Base-by-base conservation (phyloP, 305 asterid species). In the Fraxinus greggii region DNA sequence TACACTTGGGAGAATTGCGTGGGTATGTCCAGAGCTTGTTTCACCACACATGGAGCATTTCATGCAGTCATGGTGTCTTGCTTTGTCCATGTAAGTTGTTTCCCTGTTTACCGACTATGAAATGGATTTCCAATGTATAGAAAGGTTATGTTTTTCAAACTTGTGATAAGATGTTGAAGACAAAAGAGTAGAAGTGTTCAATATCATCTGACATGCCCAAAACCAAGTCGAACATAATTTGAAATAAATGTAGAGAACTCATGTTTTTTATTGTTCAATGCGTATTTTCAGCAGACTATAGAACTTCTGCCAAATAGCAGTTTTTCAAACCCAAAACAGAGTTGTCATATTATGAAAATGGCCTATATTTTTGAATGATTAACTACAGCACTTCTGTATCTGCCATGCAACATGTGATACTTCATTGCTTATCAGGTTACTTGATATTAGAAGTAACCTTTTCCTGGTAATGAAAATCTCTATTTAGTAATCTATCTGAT, bases 21-120 rank as follows among this genome's bases (percentile, higher is more conserved):
- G 96, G 98, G 98, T 92, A 77, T 95, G 97, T 82, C 98, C 99
- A 7, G 98, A 97, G 87, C 90, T 95, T 78, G 99, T 97, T 79
- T 88, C 99, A 74, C 98, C 97, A 17, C 98, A 93, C 85, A 90
- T 97, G 99, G 99, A 93, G 89, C 99, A 97, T 91, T 97, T 97
- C 89, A 90, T 97, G 99, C 97, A 92, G 89, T 75, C 95, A 21
- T 97, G 99, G 99, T 97, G 98, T 83, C 81, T 89, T 79, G 98
- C 99, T 87, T 86, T 97, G 89, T 92, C 98, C 84, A 88, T 90
- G 99, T 97, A 91, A 91, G 99, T 86, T 63, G 23, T 28, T 75
- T 75, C 77, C 9, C 82, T 38, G 7, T 67, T 79, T 13, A 54
- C 75, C 75, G 59, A 19, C 40, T 72, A 21, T 45, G 45, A 73